A percentile compares a stretch with the other conserved stretches of the same genome.
These are phyloP conservation scores for Talaromyces sp. DNA, from an alignment of 2,329 filamentous ascomycete genomes.

Conservation along the genomic window DNA sequence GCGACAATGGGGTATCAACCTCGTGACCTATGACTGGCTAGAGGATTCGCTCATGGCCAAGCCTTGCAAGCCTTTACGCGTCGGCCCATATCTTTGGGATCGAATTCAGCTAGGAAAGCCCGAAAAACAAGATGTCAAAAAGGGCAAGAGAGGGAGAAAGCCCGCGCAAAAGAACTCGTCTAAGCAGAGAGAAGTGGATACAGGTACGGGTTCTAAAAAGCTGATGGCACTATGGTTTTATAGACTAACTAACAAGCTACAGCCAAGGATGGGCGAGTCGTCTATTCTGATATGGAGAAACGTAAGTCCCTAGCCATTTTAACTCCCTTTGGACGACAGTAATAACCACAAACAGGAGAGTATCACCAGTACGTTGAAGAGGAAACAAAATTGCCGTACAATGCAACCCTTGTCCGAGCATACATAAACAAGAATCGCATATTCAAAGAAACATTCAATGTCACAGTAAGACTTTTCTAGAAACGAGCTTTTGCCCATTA, in stretches of 20 bases:
- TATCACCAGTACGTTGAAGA: slow-evolving; percentile 61
- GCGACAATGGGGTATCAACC: slow-evolving; percentile 31
- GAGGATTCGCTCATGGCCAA: slow-evolving; percentile 36
- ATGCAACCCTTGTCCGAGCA: slow-evolving; percentile 53
- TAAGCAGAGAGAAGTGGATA: neutral
- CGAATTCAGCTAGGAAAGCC: slow-evolving; percentile 30
- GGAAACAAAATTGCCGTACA: slow-evolving; percentile 55
- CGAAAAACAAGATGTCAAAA: slow-evolving; percentile 10
- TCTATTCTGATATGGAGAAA: slow-evolving; percentile 16
- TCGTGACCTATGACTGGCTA: slow-evolving; percentile 44
- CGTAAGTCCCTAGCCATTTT: slow-evolving; percentile 11
- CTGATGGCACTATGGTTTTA: neutral
- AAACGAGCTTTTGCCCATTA: slow-evolving; percentile 10
- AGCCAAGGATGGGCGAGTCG: slow-evolving; percentile 14
- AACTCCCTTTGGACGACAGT: neutral
- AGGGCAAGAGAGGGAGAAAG: slow-evolving; percentile 3
- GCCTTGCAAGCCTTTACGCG: slow-evolving; percentile 27
- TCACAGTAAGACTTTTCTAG: slow-evolving; percentile 47
- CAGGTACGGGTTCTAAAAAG: slow-evolving; percentile 2
- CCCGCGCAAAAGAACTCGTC: slow-evolving; percentile 3
- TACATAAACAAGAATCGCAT: slow-evolving; percentile 39
- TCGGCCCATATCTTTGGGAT: slow-evolving; percentile 31
- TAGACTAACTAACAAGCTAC: neutral
- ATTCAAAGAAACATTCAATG: slow-evolving; percentile 51
- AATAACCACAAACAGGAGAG: slow-evolving; percentile 39